Percentiles rank a stretch among this genome's conserved stretches.
Evolutionary conservation across 148 eudicot species (phyloP).

Genomic region (Rhododendron williamsianum): DNA sequence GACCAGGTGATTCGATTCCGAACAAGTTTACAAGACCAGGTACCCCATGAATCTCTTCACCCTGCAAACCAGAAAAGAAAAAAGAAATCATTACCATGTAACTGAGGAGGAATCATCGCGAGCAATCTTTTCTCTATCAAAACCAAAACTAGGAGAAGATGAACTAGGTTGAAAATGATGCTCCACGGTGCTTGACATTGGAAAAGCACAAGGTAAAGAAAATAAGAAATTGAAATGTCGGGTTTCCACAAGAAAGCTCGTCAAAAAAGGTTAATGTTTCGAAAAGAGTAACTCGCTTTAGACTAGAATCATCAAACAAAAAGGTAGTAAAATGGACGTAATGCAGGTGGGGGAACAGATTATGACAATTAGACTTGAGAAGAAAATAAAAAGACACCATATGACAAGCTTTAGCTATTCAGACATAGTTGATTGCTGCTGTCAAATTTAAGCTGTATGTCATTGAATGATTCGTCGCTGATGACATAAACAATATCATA

Average conservation of each 20-base stretch:
- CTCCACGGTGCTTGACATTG: neutral
- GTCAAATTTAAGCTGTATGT: neutral
- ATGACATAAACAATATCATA: neutral
- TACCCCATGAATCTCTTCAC: slow-evolving; percentile 64
- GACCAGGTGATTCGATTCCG: slow-evolving; percentile 91
- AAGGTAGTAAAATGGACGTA: neutral
- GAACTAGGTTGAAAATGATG: neutral
- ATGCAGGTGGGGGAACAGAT: neutral
- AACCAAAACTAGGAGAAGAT: neutral
- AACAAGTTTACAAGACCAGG: slow-evolving; percentile 76
- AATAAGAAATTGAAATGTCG: neutral
- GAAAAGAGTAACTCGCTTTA: neutral
- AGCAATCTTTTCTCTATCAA: neutral
- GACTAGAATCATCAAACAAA: neutral
- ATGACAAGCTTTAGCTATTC: neutral
- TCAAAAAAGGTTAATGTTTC: neutral
- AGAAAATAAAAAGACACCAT: neutral
- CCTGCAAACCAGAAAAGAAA: slow-evolving; percentile 30
- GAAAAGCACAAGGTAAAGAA: neutral
- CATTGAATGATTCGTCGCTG: neutral
- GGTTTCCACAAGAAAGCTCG: neutral
- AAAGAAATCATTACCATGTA: neutral
- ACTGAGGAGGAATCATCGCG: neutral
- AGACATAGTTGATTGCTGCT: neutral
- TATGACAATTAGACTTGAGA: neutral